A percentile compares a stretch with the other conserved stretches of the same genome.
These are phyloP conservation scores for Cenchrus americanus DNA, from an alignment of 176 grass and related monocot species.

Conservation along the genomic window DNA sequence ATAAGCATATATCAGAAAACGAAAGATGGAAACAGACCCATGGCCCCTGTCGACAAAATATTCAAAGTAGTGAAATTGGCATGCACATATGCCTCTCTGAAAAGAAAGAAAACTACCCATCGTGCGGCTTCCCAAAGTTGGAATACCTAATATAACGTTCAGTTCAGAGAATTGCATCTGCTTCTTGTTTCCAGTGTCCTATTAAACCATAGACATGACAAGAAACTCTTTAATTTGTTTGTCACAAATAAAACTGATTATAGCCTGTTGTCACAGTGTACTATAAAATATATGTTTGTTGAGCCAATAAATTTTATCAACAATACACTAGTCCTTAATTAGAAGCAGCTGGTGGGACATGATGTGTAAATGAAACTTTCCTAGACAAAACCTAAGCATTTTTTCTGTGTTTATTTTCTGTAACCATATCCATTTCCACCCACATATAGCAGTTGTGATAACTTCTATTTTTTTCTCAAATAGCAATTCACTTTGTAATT, in stretches of 20 bases:
- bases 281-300: background rate
- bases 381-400: background rate
- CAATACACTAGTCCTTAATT: background rate
- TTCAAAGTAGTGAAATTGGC: background rate
- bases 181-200: too few species aligned
- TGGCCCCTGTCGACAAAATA: background rate
- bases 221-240: background rate
- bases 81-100: background rate
- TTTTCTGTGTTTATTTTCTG: background rate
- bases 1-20: background rate
- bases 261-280: background rate
- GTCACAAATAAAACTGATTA: background rate
- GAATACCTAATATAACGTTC: conserved; percentile 1
- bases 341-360: background rate
- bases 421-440: too few species aligned
- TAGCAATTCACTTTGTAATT: background rate
- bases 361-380: background rate
- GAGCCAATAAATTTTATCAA: background rate
- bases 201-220: background rate
- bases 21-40: background rate
- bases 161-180: background rate
- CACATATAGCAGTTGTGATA: background rate
- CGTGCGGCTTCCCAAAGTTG: background rate
- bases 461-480: background rate
- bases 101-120: background rate